Evolutionary conservation across 345 rosid genomes (phyloP).

Genomic region (Geranium rotundifolium): DNA sequence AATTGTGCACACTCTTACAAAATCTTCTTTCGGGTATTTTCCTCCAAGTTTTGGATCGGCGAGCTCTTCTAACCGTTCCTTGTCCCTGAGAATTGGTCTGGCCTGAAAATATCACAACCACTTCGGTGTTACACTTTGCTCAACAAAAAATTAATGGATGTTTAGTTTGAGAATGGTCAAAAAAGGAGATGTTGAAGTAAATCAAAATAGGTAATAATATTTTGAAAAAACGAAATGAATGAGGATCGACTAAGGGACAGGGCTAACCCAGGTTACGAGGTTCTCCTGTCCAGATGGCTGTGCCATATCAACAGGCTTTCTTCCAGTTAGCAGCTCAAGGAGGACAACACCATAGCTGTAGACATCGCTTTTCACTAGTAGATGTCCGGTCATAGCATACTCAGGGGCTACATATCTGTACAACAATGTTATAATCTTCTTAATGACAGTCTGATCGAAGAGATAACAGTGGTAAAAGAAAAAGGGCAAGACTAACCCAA

Average conservation of each 20-base stretch:
- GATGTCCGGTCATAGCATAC: slow-evolving; percentile 99
- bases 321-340: slow-evolving; percentile 87
- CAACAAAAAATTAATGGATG: background rate
- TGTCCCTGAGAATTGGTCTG: slow-evolving; percentile 91
- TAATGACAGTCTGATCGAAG: background rate
- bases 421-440: slow-evolving; percentile 7
- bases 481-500: slow-evolving; percentile 56
- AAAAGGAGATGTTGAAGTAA: background rate
- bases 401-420: slow-evolving; percentile 96
- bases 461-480: slow-evolving; percentile 1
- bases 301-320: slow-evolving; percentile 95
- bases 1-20: slow-evolving; percentile 80
- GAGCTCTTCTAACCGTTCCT: slow-evolving; percentile 81
- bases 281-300: slow-evolving; percentile 98
- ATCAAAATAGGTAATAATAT: background rate
- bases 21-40: slow-evolving; percentile 87
- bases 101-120: slow-evolving; percentile 43
- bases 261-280: slow-evolving; percentile 92
- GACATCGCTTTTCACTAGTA: slow-evolving; percentile 93
- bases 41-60: slow-evolving; percentile 72
- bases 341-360: slow-evolving; percentile 98
- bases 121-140: slow-evolving; percentile 3
- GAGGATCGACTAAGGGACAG: background rate
- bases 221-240: background rate
- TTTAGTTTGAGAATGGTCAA: background rate